Evolutionary conservation across 2,329 filamentous ascomycete genomes (phyloP), one percentile per base, ranked within the genome.

Genomic region (Talaromyces albobiverticillius): DNA sequence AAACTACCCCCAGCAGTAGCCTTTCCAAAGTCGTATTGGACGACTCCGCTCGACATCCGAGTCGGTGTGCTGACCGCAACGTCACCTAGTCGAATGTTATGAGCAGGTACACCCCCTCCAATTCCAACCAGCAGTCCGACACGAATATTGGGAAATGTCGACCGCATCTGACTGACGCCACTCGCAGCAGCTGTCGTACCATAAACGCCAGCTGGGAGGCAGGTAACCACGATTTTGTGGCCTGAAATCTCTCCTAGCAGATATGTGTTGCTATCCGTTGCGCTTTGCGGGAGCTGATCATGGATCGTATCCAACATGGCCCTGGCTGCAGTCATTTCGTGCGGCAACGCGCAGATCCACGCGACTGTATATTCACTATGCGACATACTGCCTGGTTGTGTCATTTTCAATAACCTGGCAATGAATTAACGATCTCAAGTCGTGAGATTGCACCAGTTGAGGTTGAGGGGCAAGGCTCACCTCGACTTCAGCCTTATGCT

Each of bases 121-220:
- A 68, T 63, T 0, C 66, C 67, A 1, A 69, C 65, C 59, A 69
- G 61, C 47, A 70, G 52, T 8, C 60, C 50, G 13, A 63, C 56
- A 2, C 54, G 55, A 18, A 70, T 56, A 1, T 31, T 26, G 1
- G 63, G 54, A 32, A 70, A 71, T 7, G 58, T 64, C 1, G 57
- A 45, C 23, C 48, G 29, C 59, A 71, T 60, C 34, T 67, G 59
- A 2, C 53, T 56, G 11, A 57, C 52, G 1, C 65, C 63, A 2
- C 18, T 55, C 9, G 43, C 43, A 22, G 18, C 43, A 7, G 43
- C 11, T 11, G 23, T 26, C 11, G 31, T 18, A 1, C 43, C 43
- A 31, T 20, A 31, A 7, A 31, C 16, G 16, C 43, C 43, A 4
- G 25, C n/a, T 13, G 43, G 43, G 9, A 46, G 26, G 14, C 29